Percentiles rank a stretch among this genome's conserved stretches.
phyloP scores from a whole-genome alignment of 1,139 yeast genomes.

The Geotrichum carabidarum region DNA sequence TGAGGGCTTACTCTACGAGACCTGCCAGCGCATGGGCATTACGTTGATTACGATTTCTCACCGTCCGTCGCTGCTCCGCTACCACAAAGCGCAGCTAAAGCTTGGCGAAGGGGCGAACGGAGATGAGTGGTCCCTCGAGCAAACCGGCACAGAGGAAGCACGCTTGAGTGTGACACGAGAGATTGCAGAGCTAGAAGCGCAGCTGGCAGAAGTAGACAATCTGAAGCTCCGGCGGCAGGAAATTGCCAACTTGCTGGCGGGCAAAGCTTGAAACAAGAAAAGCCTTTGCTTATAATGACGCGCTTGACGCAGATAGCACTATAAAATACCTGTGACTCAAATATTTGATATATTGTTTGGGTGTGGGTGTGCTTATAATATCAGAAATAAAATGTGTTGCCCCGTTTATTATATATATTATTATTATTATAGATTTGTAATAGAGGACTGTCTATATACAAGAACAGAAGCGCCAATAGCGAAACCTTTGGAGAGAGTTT shows the following conservation, averaged over 20 bases:
- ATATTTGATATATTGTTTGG: too few relatives aligned
- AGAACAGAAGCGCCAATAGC: too few relatives aligned
- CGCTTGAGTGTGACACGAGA: slow-evolving; percentile 37
- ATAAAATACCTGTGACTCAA: too few relatives aligned
- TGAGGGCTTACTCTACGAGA: slow-evolving; percentile 80
- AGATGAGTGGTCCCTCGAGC: slow-evolving; percentile 43
- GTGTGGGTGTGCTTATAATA: too few relatives aligned
- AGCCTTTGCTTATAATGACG: too few relatives aligned
- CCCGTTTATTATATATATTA: too few relatives aligned
- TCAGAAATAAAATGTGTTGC: too few relatives aligned
- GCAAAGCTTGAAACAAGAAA: slow-evolving; percentile 6
- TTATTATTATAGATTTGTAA: too few relatives aligned
- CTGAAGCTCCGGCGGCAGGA: slow-evolving; percentile 36
- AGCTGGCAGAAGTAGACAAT: slow-evolving; percentile 33
- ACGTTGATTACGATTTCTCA: slow-evolving; percentile 82
- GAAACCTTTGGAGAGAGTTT: too few relatives aligned
- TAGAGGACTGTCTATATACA: too few relatives aligned
- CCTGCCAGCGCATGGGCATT: slow-evolving; percentile 62
- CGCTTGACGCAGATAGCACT: too few relatives aligned
- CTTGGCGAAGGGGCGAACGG: slow-evolving; percentile 59
- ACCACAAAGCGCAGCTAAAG: slow-evolving; percentile 63
- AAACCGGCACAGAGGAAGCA: slow-evolving; percentile 30
- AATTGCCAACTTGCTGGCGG: slow-evolving; percentile 27
- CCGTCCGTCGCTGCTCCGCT: slow-evolving; percentile 77
- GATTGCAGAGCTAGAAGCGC: slow-evolving; percentile 32